Conservation (phyloP, 192 early-diverging fungal genomes). For the Coemansia sp. region DNA sequence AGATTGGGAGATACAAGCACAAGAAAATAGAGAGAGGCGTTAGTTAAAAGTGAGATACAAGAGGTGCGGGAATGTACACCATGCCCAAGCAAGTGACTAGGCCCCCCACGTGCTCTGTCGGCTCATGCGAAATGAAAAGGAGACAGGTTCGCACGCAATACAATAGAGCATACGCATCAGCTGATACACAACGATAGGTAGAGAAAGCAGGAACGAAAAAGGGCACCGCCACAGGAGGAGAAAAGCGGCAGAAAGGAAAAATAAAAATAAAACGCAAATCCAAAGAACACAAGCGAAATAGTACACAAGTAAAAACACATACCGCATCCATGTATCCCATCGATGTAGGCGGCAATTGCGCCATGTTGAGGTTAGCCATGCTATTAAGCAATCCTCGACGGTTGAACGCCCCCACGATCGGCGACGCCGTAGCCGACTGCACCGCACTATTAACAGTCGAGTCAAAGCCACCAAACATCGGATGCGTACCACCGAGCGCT, state of each 20-base stretch:
- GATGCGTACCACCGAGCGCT: slow-evolving; percentile 9
- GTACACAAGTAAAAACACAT: background rate
- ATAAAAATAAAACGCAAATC: background rate
- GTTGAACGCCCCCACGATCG: slow-evolving; percentile 12
- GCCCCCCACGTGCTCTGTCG: background rate
- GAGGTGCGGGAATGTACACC: background rate
- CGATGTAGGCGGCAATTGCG: slow-evolving; percentile 37
- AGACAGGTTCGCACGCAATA: slow-evolving; percentile 6
- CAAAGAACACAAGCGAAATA: background rate
- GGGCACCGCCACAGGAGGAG: background rate
- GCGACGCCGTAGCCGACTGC: slow-evolving; percentile 46
- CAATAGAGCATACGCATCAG: background rate
- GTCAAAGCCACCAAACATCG: slow-evolving; percentile 18
- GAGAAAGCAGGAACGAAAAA: background rate
- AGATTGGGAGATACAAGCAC: background rate
- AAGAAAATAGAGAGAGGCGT: background rate
- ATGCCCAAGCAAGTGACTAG: slow-evolving; percentile 1
- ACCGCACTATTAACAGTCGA: slow-evolving; percentile 28
- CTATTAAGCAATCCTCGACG: slow-evolving; percentile 27
- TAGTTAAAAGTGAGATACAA: background rate
- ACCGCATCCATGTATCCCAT: slow-evolving; percentile 4
- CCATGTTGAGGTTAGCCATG: slow-evolving; percentile 45
- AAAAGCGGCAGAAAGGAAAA: background rate
- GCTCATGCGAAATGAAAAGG: background rate
- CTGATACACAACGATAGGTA: background rate